Conservation (phyloP, 1,284 basidiomycete species). For the Xerocomus amazonicus region DNA sequence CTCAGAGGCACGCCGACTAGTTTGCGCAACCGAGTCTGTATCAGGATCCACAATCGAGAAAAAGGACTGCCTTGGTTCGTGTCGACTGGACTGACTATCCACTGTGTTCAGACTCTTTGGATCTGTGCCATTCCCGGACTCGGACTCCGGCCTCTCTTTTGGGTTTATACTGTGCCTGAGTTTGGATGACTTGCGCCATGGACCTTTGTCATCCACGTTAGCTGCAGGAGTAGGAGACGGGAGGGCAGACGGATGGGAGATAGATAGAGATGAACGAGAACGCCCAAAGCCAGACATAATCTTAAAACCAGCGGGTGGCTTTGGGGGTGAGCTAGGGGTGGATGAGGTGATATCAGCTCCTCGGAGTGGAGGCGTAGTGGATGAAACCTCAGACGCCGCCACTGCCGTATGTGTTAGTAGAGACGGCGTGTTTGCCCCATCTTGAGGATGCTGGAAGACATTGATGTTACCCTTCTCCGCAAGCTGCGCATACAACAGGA, state of each 20-base stretch:
- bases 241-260: conserved; percentile 23
- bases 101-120: conserved; percentile 45
- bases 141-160: conserved; percentile 46
- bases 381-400: conserved; percentile 54
- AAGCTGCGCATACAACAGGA: conserved; percentile 67
- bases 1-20: conserved; percentile 12
- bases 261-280: conserved; percentile 45
- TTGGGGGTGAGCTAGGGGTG: conserved; percentile 30
- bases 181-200: conserved; percentile 30
- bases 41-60: conserved; percentile 29
- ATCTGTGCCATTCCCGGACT: conserved; percentile 48
- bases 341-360: conserved; percentile 46
- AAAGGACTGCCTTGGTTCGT: conserved; percentile 31
- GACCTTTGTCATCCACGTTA: conserved; percentile 29
- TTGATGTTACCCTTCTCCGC: conserved; percentile 62
- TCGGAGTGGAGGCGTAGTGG: conserved; percentile 45
- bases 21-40: conserved; percentile 11
- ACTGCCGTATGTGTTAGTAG: conserved; percentile 33
- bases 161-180: conserved; percentile 32
- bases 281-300: conserved; percentile 61
- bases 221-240: conserved; percentile 26
- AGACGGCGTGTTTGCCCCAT: conserved; percentile 38
- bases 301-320: conserved; percentile 59
- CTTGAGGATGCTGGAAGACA: conserved; percentile 49
- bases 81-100: conserved; percentile 34